phyloP scores from a whole-genome alignment of 495 filamentous ascomycete species.

The Talaromyces trachyspermus region DNA sequence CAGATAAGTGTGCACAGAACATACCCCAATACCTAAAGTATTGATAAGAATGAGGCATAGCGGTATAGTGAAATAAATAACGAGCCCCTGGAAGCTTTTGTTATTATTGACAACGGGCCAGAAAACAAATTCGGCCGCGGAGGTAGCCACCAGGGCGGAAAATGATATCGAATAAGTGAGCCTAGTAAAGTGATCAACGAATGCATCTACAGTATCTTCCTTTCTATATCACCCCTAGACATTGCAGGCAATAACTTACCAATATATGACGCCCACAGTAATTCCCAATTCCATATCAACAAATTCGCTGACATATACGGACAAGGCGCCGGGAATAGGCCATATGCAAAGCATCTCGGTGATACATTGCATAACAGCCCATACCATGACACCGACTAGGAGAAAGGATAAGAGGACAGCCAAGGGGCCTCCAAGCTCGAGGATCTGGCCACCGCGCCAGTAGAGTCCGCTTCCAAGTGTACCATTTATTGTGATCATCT shows the following conservation, averaged over 20 bases:
- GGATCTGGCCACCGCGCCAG: slow-evolving; percentile 33
- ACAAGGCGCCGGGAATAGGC: slow-evolving; percentile 40
- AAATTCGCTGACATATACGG: slow-evolving; percentile 40
- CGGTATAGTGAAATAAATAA: slow-evolving; percentile 25
- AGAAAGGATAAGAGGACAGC: slow-evolving; percentile 37
- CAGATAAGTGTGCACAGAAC: neutral
- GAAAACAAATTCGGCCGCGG: slow-evolving; percentile 29
- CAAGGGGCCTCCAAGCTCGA: slow-evolving; percentile 33
- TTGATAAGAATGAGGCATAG: slow-evolving; percentile 26
- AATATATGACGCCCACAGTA: slow-evolving; percentile 39
- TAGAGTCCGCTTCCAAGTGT: slow-evolving; percentile 44
- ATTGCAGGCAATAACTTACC: slow-evolving; percentile 19
- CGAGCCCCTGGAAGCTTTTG: slow-evolving; percentile 19
- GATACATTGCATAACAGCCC: slow-evolving; percentile 41
- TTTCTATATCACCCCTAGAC: no score
- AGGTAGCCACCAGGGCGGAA: slow-evolving; percentile 30
- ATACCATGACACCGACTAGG: slow-evolving; percentile 32
- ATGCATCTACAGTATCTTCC: neutral
- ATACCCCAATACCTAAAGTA: slow-evolving; percentile 25
- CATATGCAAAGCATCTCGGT: slow-evolving; percentile 42
- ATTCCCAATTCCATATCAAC: slow-evolving; percentile 42
- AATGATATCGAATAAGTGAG: slow-evolving; percentile 37
- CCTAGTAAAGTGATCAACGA: slow-evolving; percentile 20
- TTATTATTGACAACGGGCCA: slow-evolving; percentile 18
- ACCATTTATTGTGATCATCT: slow-evolving; percentile 41